Percentiles rank a stretch among this genome's conserved stretches.
Evolutionary conservation across 345 rosid species (phyloP).

Genomic region (Eucalyptus sp.): DNA sequence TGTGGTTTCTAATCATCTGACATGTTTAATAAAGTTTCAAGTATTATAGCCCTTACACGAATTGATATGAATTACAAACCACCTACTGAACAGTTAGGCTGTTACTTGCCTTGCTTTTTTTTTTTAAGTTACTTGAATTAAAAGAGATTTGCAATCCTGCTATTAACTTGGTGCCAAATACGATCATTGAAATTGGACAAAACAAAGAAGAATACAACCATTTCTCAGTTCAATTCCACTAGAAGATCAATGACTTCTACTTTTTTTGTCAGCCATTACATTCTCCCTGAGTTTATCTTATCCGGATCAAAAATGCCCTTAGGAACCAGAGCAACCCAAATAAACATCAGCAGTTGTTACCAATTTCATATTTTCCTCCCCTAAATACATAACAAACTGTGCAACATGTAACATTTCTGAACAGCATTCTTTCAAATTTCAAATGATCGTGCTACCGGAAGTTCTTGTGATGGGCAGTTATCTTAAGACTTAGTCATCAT

Average conservation of each 20-base stretch:
- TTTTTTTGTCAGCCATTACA: neutral
- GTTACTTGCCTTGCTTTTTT: neutral
- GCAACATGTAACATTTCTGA: neutral
- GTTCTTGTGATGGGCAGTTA: neutral
- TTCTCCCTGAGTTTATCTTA: neutral
- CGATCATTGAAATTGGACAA: neutral
- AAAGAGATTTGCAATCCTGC: neutral
- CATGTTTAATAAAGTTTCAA: neutral
- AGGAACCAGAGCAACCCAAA: neutral
- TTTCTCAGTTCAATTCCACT: neutral
- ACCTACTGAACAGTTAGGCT: neutral
- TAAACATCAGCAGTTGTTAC: neutral
- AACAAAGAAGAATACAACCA: neutral
- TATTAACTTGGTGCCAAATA: neutral
- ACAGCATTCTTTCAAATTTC: neutral
- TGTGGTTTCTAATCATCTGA: neutral
- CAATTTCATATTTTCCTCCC: neutral
- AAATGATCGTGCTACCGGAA: neutral
- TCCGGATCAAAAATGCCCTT: neutral
- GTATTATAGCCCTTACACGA: neutral
- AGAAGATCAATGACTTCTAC: neutral
- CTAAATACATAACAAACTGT: neutral
- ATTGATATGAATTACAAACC: neutral
- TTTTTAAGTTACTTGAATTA: neutral
- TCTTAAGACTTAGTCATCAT: neutral